phyloP scores from a whole-genome alignment of 2,329 filamentous ascomycete genomes.

The Atkinsonella hypoxylon region DNA sequence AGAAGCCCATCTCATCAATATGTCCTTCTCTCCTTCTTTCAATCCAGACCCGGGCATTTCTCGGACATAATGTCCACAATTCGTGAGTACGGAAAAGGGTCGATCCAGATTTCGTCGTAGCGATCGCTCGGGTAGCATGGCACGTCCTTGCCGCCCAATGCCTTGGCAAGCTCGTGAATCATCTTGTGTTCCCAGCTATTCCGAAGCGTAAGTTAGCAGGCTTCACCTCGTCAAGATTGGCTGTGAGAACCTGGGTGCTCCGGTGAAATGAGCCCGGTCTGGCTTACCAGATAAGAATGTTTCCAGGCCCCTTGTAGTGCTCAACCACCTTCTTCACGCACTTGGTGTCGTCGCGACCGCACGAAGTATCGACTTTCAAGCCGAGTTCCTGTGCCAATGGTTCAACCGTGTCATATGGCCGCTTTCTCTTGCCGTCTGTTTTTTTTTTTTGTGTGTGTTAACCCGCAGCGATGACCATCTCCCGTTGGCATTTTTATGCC shows the following conservation, averaged over 20 bases:
- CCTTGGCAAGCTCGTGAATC: slow-evolving; percentile 37
- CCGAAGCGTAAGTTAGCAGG: background rate
- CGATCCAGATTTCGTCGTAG: slow-evolving; percentile 46
- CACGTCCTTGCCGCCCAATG: slow-evolving; percentile 37
- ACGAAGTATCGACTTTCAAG: slow-evolving; percentile 41
- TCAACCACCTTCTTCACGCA: slow-evolving; percentile 41
- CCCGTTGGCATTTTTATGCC: too few species aligned
- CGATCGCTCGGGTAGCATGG: slow-evolving; percentile 36
- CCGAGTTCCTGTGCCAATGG: slow-evolving; percentile 44
- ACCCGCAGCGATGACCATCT: background rate
- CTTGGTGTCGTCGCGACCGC: slow-evolving; percentile 40
- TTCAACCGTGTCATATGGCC: slow-evolving; percentile 44
- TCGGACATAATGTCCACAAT: slow-evolving; percentile 36
- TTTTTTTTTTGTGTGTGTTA: background rate
- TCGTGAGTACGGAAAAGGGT: slow-evolving; percentile 34
- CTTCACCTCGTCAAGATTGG: too few species aligned
- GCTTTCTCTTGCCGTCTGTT: slow-evolving; percentile 35
- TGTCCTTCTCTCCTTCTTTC: background rate
- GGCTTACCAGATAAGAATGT: slow-evolving; percentile 46
- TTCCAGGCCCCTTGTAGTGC: slow-evolving; percentile 34
- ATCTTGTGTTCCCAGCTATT: slow-evolving; percentile 45
- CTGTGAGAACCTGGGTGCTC: too few species aligned
- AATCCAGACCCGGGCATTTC: slow-evolving; percentile 42
- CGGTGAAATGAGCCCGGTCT: too few species aligned
- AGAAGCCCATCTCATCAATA: background rate